Evolutionary conservation across 768 basidiomycete species (phyloP).

Genomic region (Amanita thiersii): DNA sequence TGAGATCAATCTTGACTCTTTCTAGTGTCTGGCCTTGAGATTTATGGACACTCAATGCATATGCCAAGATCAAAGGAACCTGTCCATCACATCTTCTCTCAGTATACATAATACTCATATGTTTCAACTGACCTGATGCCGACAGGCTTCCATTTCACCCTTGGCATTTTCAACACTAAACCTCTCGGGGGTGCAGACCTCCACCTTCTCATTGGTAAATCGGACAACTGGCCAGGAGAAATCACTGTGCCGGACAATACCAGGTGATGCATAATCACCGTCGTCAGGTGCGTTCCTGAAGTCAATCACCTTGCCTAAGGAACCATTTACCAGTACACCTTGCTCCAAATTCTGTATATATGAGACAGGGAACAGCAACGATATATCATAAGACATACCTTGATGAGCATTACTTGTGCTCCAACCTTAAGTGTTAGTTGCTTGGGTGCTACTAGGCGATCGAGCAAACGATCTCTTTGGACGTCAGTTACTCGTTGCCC

Average conservation of each 20-base stretch:
- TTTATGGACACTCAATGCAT: constrained; percentile 86
- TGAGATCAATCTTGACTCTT: constrained; percentile 73
- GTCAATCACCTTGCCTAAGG: constrained; percentile 45
- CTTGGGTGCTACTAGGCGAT: constrained; percentile 53
- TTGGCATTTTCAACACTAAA: constrained; percentile 58
- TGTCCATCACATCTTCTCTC: constrained; percentile 16
- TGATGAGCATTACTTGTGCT: constrained; percentile 83
- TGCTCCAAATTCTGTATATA: constrained; percentile 54
- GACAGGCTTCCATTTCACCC: constrained; percentile 50
- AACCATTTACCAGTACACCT: constrained; percentile 65
- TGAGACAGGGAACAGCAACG: not conserved
- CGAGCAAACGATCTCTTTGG: constrained; percentile 37
- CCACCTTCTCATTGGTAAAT: constrained; percentile 39
- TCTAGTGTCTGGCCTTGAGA: constrained; percentile 87
- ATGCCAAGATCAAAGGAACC: constrained; percentile 77
- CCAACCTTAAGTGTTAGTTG: constrained; percentile 48
- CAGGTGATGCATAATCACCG: not conserved
- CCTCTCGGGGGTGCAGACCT: constrained; percentile 45
- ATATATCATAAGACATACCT: constrained; percentile 27
- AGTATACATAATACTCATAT: not conserved
- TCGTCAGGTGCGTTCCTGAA: constrained; percentile 23
- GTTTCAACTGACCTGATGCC: constrained; percentile 39
- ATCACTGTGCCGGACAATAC: constrained; percentile 9
- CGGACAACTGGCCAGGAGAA: constrained; percentile 50
- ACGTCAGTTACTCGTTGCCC: constrained; percentile 24